Evolutionary conservation across 2,329 filamentous ascomycete species (phyloP).

Genomic region (Fusarium algeriense): DNA sequence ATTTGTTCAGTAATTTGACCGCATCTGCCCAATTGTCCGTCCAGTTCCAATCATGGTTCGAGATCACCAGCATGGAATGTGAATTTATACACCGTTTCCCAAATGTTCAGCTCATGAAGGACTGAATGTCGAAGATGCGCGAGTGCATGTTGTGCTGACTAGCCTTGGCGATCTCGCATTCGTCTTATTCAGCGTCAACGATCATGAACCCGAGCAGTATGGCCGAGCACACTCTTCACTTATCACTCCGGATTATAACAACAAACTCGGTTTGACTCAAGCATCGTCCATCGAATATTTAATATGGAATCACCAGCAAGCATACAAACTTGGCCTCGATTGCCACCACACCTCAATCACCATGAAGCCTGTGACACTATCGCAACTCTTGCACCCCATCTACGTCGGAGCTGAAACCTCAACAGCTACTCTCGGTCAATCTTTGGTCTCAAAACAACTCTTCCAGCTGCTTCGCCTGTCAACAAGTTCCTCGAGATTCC

Average conservation of each 20-base stretch:
- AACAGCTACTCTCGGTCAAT: constrained; percentile 34
- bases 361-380: constrained; percentile 18
- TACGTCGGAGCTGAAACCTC: constrained; percentile 12
- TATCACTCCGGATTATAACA: too few relatives aligned
- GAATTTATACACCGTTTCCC: too few relatives aligned
- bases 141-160: neutral
- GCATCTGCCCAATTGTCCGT: too few relatives aligned
- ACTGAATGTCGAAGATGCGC: neutral
- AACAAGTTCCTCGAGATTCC: constrained; percentile 44
- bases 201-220: constrained; percentile 9
- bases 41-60: too few relatives aligned
- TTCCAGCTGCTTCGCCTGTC: constrained; percentile 33
- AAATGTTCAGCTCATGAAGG: neutral
- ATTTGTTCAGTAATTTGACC: neutral
- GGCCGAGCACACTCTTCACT: neutral
- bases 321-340: neutral
- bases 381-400: constrained; percentile 4
- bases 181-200: neutral
- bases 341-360: neutral
- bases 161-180: constrained; percentile 4
- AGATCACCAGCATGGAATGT: too few relatives aligned
- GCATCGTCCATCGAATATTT: neutral
- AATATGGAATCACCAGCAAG: neutral
- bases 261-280: too few relatives aligned
- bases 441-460: constrained; percentile 22